These are phyloP conservation scores for Oropetium thomaeum DNA, from an alignment of 176 grass and related monocot genomes.

Conservation along the genomic window DNA sequence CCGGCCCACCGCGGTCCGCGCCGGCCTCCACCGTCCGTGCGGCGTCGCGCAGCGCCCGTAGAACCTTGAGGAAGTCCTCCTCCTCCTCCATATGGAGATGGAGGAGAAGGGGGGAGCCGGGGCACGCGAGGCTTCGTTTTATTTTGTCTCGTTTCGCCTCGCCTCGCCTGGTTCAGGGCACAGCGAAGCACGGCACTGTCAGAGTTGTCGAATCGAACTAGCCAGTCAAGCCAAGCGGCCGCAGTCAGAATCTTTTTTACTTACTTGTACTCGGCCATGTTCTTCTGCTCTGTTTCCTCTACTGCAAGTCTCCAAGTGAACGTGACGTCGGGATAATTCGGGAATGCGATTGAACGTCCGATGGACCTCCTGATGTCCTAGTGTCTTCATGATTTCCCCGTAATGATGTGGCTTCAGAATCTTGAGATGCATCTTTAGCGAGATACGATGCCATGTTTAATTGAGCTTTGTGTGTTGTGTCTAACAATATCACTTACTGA, in stretches of 20 bases:
- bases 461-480: not conserved
- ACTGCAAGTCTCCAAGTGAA: not conserved
- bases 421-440: not conserved
- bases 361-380: not conserved
- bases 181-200: not conserved
- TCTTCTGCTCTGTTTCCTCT: not conserved
- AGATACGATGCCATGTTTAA: not conserved
- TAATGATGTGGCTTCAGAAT: not conserved
- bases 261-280: too few species aligned
- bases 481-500: too few species aligned
- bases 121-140: conserved; percentile 26
- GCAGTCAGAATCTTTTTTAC: not conserved
- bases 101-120: conserved; percentile 48
- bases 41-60: conserved; percentile 53
- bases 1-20: not conserved
- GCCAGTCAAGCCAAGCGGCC: not conserved
- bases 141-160: not conserved
- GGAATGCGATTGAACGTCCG: not conserved
- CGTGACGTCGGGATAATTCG: not conserved
- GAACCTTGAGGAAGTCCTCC: conserved; percentile 47
- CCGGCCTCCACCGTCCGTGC: conserved; percentile 27
- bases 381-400: too few species aligned
- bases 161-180: not conserved
- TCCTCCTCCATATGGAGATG: conserved; percentile 51
- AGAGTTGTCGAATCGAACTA: too few species aligned